These are phyloP conservation scores for Helminthosporium solani DNA, from an alignment of 2,329 filamentous ascomycete genomes.

Conservation along the genomic window DNA sequence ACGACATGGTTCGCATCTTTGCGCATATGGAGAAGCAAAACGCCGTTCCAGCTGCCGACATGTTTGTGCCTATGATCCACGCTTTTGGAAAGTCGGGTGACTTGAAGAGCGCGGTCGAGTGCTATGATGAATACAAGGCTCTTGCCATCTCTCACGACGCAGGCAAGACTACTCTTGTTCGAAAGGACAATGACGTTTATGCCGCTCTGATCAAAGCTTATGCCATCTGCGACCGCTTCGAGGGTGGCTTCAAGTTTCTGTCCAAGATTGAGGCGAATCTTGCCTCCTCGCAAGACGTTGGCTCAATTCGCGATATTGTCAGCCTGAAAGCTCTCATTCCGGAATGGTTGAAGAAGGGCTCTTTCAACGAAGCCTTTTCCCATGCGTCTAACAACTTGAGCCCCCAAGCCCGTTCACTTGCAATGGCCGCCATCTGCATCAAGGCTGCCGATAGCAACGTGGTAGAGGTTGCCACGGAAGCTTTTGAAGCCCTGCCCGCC, in stretches of 20 bases:
- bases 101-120: constrained; percentile 83
- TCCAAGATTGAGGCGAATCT: constrained; percentile 68
- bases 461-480: constrained; percentile 63
- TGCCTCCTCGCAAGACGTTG: constrained; percentile 51
- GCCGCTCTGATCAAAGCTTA: constrained; percentile 91
- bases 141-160: constrained; percentile 83
- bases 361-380: constrained; percentile 70
- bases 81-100: constrained; percentile 83
- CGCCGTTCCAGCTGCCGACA: constrained; percentile 72
- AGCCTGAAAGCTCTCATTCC: constrained; percentile 76
- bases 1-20: constrained; percentile 88
- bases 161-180: constrained; percentile 66
- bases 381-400: constrained; percentile 67
- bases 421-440: constrained; percentile 72
- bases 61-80: constrained; percentile 93
- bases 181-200: constrained; percentile 82
- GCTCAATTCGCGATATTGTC: constrained; percentile 69
- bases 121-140: constrained; percentile 91
- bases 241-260: constrained; percentile 83
- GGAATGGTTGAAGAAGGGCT: constrained; percentile 68
- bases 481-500: constrained; percentile 53
- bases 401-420: constrained; percentile 58
- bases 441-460: constrained; percentile 79
- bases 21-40: constrained; percentile 84
- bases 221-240: constrained; percentile 73